Base-by-base conservation (phyloP, 495 filamentous ascomycete genomes). In the Choiromyces venosus region DNA sequence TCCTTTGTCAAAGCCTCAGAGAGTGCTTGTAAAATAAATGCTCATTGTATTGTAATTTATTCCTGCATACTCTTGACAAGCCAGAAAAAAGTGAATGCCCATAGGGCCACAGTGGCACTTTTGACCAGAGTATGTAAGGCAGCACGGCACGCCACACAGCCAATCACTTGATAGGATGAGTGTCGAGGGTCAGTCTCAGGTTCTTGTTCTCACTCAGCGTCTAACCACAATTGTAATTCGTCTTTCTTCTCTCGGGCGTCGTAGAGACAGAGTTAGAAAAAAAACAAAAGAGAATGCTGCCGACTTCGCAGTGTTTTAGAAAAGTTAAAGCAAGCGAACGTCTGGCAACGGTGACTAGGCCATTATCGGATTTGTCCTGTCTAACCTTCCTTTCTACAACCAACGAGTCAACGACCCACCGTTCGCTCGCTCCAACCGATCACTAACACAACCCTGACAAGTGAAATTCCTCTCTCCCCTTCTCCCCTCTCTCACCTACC, bases 41-140 rank as follows among this genome's bases (percentile, higher is more conserved):
- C 14, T 56, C 46, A 61, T 29, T 14, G 3, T 61, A 61, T n/a
- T n/a, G n/a, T n/a, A n/a, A n/a, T n/a, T n/a, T n/a, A n/a, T 61
- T 29, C 25, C 25, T 29, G 25, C 52, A 61, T 12, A 61, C 25
- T 4, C 25, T 33, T 33, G 52, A 10, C 52, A 56, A 46, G 46
- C 19, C 46, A 25, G n/a, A n/a, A 56, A 25, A 25, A n/a, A 25
- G n/a, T 56, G 46, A 29, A 56, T 56, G 19, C 8, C n/a, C 52
- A 61, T 61, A 61, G 52, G 52, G 52, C 52, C 52, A 61, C 52
- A 56, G 52, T 56, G 52, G 52, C 52, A 56, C 52, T 29, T 56
- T 56, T 14, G 52, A 29, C 52, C 52, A 56, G 44, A 56, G 52
- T 29, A 56, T 56, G n/a, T 25, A 56, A 56, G 52, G 52, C 52